Percentiles rank a stretch among this genome's conserved stretches.
phyloP scores from a whole-genome alignment of 2,329 filamentous ascomycete genomes.

The Scorias spongiosa region DNA sequence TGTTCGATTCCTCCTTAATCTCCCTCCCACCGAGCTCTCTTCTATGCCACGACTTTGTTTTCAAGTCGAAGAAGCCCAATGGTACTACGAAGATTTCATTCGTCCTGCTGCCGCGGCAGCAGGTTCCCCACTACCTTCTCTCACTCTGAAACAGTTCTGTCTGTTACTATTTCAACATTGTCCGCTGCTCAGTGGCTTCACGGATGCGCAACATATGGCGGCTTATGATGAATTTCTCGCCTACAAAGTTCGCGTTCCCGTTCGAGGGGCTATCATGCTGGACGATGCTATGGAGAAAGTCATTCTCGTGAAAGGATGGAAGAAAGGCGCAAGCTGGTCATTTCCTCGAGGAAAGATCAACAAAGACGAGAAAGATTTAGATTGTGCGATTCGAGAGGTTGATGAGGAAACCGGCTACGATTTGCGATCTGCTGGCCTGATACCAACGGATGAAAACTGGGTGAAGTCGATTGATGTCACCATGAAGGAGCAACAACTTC shows the following conservation, averaged over 20 bases:
- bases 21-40: conserved; percentile 78
- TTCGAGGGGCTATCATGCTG: conserved; percentile 83
- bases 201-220: conserved; percentile 58
- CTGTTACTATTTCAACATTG: conserved; percentile 88
- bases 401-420: conserved; percentile 94
- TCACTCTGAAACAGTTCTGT: conserved; percentile 74
- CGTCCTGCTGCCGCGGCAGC: conserved; percentile 39
- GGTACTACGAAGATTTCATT: conserved; percentile 99
- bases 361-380: conserved; percentile 85
- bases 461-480: conserved; percentile 76
- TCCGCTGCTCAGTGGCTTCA: conserved; percentile 69
- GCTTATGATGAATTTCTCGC: conserved; percentile 85
- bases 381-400: conserved; percentile 86
- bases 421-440: conserved; percentile 57
- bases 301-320: conserved; percentile 92
- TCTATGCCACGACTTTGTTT: conserved; percentile 93
- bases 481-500: conserved; percentile 85
- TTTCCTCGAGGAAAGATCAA: conserved; percentile 97
- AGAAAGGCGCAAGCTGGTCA: conserved; percentile 91
- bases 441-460: conserved; percentile 49
- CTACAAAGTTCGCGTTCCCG: conserved; percentile 90
- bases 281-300: conserved; percentile 90
- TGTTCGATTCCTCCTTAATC: conserved; percentile 95
- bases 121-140: conserved; percentile 74
- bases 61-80: conserved; percentile 97